phyloP scores from a whole-genome alignment of 2,329 filamentous ascomycete genomes.

The Ceratocystis diversiconidia region DNA sequence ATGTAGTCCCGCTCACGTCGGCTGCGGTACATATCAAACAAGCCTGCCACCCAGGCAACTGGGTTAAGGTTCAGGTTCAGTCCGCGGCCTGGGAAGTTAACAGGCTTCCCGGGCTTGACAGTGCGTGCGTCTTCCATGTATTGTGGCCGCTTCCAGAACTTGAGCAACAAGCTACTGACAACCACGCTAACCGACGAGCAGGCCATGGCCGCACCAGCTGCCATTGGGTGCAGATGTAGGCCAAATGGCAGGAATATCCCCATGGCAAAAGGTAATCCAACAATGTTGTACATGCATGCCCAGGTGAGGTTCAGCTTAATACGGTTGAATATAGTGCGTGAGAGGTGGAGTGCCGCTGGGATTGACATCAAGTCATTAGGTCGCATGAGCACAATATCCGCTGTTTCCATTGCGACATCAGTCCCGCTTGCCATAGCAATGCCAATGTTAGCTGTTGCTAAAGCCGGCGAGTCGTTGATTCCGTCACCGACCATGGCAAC shows the following conservation, averaged over 20 bases:
- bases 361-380: slow-evolving; percentile 84
- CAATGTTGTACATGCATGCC: slow-evolving; percentile 83
- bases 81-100: slow-evolving; percentile 29
- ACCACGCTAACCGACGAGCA: slow-evolving; percentile 83
- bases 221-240: slow-evolving; percentile 79
- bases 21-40: not conserved
- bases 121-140: slow-evolving; percentile 70
- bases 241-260: slow-evolving; percentile 86
- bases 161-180: slow-evolving; percentile 65
- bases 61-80: slow-evolving; percentile 4
- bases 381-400: slow-evolving; percentile 89
- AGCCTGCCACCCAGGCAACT: slow-evolving; percentile 7
- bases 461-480: slow-evolving; percentile 93
- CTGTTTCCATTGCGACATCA: slow-evolving; percentile 94
- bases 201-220: slow-evolving; percentile 89
- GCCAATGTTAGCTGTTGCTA: slow-evolving; percentile 83
- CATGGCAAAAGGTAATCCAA: slow-evolving; percentile 94
- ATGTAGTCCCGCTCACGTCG: slow-evolving; percentile 37
- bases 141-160: slow-evolving; percentile 66
- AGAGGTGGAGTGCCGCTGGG: slow-evolving; percentile 70
- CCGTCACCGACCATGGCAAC: slow-evolving; percentile 98
- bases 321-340: slow-evolving; percentile 70
- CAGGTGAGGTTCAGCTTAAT: slow-evolving; percentile 90
- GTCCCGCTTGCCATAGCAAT: slow-evolving; percentile 88
- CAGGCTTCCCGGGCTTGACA: slow-evolving; percentile 36